Conservation (phyloP, 2,329 filamentous ascomycete species). For the Blastomyces emzantsi region DNA sequence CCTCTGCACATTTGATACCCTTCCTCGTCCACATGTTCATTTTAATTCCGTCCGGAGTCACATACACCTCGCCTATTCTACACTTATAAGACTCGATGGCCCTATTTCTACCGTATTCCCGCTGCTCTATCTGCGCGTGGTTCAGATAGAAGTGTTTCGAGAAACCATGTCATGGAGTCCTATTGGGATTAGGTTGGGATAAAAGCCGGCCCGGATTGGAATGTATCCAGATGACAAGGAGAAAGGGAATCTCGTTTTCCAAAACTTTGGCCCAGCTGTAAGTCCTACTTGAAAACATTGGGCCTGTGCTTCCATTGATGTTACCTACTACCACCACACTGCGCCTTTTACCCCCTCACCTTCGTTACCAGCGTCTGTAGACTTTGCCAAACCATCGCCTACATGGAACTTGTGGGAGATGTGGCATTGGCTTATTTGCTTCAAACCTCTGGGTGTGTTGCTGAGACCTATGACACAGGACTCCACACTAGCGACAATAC, state of each 20-base stretch:
- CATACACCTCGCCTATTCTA: neutral
- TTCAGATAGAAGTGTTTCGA: neutral
- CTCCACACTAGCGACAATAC: neutral
- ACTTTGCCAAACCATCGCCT: too few relatives aligned
- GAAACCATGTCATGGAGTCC: neutral
- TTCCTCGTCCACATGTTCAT: neutral
- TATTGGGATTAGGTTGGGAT: neutral
- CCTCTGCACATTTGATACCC: neutral
- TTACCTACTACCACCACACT: neutral
- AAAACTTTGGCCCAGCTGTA: neutral
- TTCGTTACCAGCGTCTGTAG: too few relatives aligned
- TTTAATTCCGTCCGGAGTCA: neutral
- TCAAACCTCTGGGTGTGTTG: neutral
- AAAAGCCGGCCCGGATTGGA: neutral
- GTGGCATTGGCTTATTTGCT: neutral
- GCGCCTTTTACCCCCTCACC: neutral
- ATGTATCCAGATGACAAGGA: neutral
- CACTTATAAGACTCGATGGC: neutral
- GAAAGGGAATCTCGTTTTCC: neutral
- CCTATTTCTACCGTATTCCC: neutral
- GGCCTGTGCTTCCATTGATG: neutral
- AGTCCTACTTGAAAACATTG: neutral
- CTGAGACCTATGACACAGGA: neutral
- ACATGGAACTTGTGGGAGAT: neutral
- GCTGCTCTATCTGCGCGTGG: neutral